These are phyloP conservation scores for Maudiozyma bulderi DNA, from an alignment of 805 yeast genomes.

Conservation along the genomic window DNA sequence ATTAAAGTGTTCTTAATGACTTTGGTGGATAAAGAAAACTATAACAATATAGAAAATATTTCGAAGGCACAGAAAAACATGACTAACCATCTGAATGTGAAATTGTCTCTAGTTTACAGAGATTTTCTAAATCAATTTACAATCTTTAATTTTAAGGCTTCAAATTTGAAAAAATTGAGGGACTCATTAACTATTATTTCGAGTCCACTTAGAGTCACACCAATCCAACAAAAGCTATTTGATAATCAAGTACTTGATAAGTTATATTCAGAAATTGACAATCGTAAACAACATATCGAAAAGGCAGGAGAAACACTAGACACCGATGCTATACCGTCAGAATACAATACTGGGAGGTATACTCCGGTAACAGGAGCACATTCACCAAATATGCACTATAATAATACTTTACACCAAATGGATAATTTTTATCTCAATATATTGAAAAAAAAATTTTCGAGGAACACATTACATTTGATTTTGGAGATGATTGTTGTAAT, in stretches of 20 bases:
- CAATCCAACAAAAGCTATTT: slow-evolving; percentile 20
- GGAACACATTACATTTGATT: slow-evolving; percentile 23
- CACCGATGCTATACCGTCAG: background rate
- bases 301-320: background rate
- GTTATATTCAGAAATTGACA: slow-evolving; percentile 7
- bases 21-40: slow-evolving; percentile 12
- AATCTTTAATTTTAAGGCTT: slow-evolving; percentile 28
- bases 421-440: slow-evolving; percentile 23
- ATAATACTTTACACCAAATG: background rate
- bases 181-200: slow-evolving; percentile 35
- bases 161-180: slow-evolving; percentile 30
- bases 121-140: slow-evolving; percentile 36
- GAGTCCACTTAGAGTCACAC: slow-evolving; percentile 35
- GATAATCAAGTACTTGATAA: slow-evolving; percentile 12
- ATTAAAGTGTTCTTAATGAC: slow-evolving; percentile 21
- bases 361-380: background rate
- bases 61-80: slow-evolving; percentile 23
- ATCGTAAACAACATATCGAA: background rate
- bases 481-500: slow-evolving; percentile 27
- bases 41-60: slow-evolving; percentile 12
- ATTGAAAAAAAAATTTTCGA: slow-evolving; percentile 28
- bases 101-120: slow-evolving; percentile 34
- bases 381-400: background rate
- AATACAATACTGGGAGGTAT: background rate
- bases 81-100: slow-evolving; percentile 25